Base-by-base conservation (phyloP, 331 rosid genomes). In the Pyracantha coccinea region DNA sequence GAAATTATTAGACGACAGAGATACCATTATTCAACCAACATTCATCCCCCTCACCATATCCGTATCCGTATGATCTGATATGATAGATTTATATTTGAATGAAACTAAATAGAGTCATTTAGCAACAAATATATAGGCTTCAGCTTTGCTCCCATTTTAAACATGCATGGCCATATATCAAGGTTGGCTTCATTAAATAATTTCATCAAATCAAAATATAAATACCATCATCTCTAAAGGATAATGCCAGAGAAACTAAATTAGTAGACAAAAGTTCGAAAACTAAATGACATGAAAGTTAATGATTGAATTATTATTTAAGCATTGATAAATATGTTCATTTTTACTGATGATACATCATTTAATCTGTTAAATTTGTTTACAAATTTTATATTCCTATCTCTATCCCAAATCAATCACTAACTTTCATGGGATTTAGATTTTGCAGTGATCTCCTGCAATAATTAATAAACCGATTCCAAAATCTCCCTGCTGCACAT, bases 11-110 rank as follows among this genome's bases (percentile, higher is more conserved):
- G 80, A 66, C 78, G 85, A 83, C 88, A 88, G 81, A 83, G 77
- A 86, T 81, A 72, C 88, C 86, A 89, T 89, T 84, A 91, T 91
- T 88, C 93, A 83, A 78, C 88, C 85, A 89, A 85, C 92, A 86
- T 89, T 87, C 92, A 84, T 87, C 79, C 94, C 94, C 84, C 90
- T 80, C 82, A 73, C 78, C 86, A 75, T 79, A 54, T 55, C 64
- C 66, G 6, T 16, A 66, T 16, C n/a, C 25, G 35, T 68, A 66
- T 23, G 55, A 16, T 2, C 55, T 50, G 20, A 20, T 32, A 19
- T 33, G 33, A 9, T 20, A 29, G 66, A 74, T 24, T 16, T 33
- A 35, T 64, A 23, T 45, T 4, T 15, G 20, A 50, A 17, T 16
- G 20, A 16, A 50, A 50, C 1, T 50, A 50, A 47, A 50, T 50